A percentile compares a stretch with the other conserved stretches of the same genome.
Conservation (phyloP, 495 filamentous ascomycete genomes). For the Aspergillus leporis region DNA sequence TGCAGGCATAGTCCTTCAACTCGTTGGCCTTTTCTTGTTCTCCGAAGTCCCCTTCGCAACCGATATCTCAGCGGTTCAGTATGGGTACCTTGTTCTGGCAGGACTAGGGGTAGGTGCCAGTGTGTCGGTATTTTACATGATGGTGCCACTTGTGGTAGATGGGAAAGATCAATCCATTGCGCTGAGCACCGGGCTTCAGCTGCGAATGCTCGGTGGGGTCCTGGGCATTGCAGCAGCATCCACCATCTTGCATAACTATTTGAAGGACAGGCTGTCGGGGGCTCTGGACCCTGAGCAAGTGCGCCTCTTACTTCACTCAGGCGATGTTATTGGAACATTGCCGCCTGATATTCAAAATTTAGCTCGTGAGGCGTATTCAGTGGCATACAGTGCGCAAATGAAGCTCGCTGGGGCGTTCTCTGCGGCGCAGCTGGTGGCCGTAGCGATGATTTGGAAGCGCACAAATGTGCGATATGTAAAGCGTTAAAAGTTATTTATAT, state of each 20-base stretch:
- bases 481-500: not conserved
- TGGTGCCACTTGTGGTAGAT: constrained; percentile 46
- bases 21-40: constrained; percentile 50
- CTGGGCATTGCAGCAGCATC: constrained; percentile 28
- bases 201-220: constrained; percentile 31
- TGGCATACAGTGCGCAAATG: constrained; percentile 31
- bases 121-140: constrained; percentile 51
- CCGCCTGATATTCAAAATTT: constrained; percentile 10
- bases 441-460: constrained; percentile 23
- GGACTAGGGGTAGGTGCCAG: constrained; percentile 54
- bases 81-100: constrained; percentile 54
- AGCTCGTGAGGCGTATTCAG: constrained; percentile 23
- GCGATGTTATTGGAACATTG: constrained; percentile 16
- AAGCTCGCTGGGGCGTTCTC: constrained; percentile 28
- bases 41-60: constrained; percentile 30
- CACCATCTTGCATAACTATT: constrained; percentile 25
- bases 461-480: not conserved
- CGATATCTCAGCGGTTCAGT: constrained; percentile 32
- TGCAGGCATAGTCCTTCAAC: constrained; percentile 41
- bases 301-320: constrained; percentile 10
- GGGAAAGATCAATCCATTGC: constrained; percentile 28
- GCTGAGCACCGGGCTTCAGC: constrained; percentile 24
- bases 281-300: constrained; percentile 12
- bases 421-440: constrained; percentile 17
- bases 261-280: constrained; percentile 14